Evolutionary conservation across 257 asterid genomes (phyloP), one percentile per base, ranked within the genome.

Genomic region (Anisodus acutangulus): DNA sequence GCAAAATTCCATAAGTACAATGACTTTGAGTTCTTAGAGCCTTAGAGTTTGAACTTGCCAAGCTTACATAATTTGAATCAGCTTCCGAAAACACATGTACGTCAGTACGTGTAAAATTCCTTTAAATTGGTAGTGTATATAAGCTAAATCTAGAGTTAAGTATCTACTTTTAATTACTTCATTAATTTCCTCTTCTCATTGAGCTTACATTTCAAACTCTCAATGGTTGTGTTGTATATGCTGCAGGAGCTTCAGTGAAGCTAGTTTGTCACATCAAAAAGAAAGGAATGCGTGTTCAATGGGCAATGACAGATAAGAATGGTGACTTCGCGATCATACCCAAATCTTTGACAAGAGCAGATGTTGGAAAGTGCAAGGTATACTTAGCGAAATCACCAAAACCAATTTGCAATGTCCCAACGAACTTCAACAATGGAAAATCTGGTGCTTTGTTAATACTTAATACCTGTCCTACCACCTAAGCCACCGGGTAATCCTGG

Each of bases 281-380:
- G n/a, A n/a, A n/a, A n/a, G n/a, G n/a, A n/a, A n/a, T n/a, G n/a
- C 71, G 54, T 9, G 87, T 63, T 57, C 59, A 79, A 37, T 43
- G 69, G 37, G 86, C 90, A 2, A 87, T 12, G 5, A 88, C 93
- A 9, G 89, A 90, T 81, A 84, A 76, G 66, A 91, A 87, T 5
- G 94, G 94, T 37, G 86, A 80, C 60, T 91, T 89, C 87, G 57
- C 79, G 60, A 78, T 91, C 78, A 41, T 59, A 80, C 87, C 93
- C 0, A 7, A 31, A 6, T 81, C 51, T 59, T 64, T 90, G 17
- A 86, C 89, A 0, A 88, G 83, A 2, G 54, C 64, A 31, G 88
- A 78, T 4, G 51, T 41, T n/a, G 80, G 39, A 62, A 91, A 85
- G 8, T 90, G 94, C 88, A 88, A 79, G 79, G 91, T 83, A 10